Base-by-base conservation (phyloP, 2,329 filamentous ascomycete species). In the Ophiocordyceps robertsii region DNA sequence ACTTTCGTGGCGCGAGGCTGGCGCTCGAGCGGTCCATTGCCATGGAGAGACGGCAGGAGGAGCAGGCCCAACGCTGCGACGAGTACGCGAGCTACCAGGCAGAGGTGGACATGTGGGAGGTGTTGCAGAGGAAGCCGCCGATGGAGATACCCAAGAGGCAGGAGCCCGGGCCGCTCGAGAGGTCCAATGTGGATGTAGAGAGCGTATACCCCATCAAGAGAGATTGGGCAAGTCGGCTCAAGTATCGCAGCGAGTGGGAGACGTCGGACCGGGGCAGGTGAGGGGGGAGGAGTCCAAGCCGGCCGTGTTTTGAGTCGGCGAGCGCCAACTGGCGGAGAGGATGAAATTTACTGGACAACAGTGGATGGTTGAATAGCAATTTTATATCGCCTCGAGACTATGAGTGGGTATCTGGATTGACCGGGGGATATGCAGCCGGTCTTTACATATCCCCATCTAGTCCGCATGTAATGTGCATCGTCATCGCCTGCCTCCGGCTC, bases 191-290 rank as follows among this genome's bases (percentile, higher is more conserved):
- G 40, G 56, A 57, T 4, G 53, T 67, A 6, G 60, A 63, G 43
- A 56, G 58, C 29, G 46, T 65, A 27, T 61, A 63, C 39, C 56
- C 63, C 5, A 51, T 59, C 27, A 56, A 60, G 17, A 46, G 52
- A 38, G 53, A 62, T 37, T 72, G 70, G 69, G 59, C 62, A 39
- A 53, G 53, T 8, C 56, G 51, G 41, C 47, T 64, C 27, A 51
- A 53, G 10, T 66, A 61, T 40, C 53, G 52, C 29, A 60, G 59
- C 43, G 62, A 69, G 41, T 73, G 69, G 69, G 68, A 72, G 48
- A 53, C 13, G 9, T n/a, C 12, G 16, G 17, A 14, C n/a, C 33
- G 14, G 17, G n/a, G n/a, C 14, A 5, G 17, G 6, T 16, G n/a
- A 17, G 6, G 33, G 17, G n/a, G 17, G 3, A 19, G 9, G 16